A percentile compares a stretch with the other conserved stretches of the same genome.
These are phyloP conservation scores for Abelmoschus esculentus DNA, from an alignment of 345 rosid genomes.

Conservation along the genomic window DNA sequence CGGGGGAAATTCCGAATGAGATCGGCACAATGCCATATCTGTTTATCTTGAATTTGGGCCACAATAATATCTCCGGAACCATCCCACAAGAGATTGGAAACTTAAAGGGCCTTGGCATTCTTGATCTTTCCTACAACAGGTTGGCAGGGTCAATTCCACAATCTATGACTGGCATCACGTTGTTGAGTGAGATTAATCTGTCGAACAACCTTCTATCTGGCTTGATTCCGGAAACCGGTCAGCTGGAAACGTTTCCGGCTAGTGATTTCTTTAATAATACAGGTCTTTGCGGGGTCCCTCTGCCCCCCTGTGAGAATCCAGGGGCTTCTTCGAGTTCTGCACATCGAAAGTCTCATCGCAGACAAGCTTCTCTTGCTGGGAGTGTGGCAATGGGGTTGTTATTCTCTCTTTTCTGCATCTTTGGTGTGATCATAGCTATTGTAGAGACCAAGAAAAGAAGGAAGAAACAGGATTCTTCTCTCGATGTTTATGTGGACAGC, in stretches of 20 bases:
- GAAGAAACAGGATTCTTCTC: slow-evolving; percentile 48
- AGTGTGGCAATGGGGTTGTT: slow-evolving; percentile 89
- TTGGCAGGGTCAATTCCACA: slow-evolving; percentile 64
- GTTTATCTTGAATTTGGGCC: slow-evolving; percentile 73
- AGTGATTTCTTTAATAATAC: slow-evolving; percentile 60
- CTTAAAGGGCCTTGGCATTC: slow-evolving; percentile 61
- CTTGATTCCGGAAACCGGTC: slow-evolving; percentile 68
- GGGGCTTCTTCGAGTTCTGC: slow-evolving; percentile 22
- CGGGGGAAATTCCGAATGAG: slow-evolving; percentile 73
- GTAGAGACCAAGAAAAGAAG: slow-evolving; percentile 67
- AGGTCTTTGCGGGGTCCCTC: slow-evolving; percentile 85
- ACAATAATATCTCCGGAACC: slow-evolving; percentile 57
- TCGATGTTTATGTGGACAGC: slow-evolving; percentile 57
- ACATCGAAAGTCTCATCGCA: slow-evolving; percentile 44
- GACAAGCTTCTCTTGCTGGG: slow-evolving; percentile 49
- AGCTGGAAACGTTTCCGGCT: slow-evolving; percentile 66
- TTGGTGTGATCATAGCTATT: slow-evolving; percentile 51
- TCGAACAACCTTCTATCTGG: slow-evolving; percentile 69
- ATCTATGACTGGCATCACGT: slow-evolving; percentile 46
- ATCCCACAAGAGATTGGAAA: slow-evolving; percentile 73
- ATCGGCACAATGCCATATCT: slow-evolving; percentile 70
- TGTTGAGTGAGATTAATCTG: slow-evolving; percentile 62
- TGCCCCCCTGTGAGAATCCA: slow-evolving; percentile 38
- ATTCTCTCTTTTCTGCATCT: slow-evolving; percentile 64
- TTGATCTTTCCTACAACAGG: slow-evolving; percentile 68